Evolutionary conservation across 2,329 filamentous ascomycete species (phyloP), one percentile per base, ranked within the genome.

Genomic region (Ophiocordyceps sinensis): DNA sequence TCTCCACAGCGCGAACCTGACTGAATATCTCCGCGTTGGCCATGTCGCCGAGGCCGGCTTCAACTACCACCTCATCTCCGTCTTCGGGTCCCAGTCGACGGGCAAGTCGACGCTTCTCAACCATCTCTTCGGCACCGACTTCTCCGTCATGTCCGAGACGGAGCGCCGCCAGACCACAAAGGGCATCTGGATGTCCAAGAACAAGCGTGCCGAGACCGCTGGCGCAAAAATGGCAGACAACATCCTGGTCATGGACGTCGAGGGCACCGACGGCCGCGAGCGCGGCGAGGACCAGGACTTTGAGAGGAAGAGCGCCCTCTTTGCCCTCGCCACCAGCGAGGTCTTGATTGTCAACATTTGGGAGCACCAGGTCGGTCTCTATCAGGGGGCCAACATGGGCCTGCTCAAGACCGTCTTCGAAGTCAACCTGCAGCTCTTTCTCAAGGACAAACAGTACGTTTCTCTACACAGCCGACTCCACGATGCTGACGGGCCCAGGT

Each of bases 181-280:
- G 70, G 91, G 91, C 57, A 98, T 98, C 59, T 98, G 91, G 91
- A 82, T 98, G 82, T 94, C 88, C 49, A 94, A 94, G 69, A 96
- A 96, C 65, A 94, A 94, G 68, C 71, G 72, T 50, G 62, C 66
- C 48, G 60, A 66, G 43, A 68, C 64, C 42, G 64, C 61, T 38
- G 64, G 65, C 39, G 59, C 59, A 49, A 69, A 68, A 48, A 95
- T 96, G 87, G 88, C 89, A 41, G 86, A 94, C 54, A 98, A 98
- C 62, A 95, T 98, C 53, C 70, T 98, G 47, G 91, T 98, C 52
- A 98, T 98, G 91, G 91, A 98, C 57, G 91, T 98, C 36, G 91
- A 98, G 63, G 91, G 91, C 50, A 96, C 91, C 11, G 91, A 98
- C 60, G 91, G 91, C 40, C 79, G 91, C 51, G 91, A 98, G 67